These are phyloP conservation scores for Quercus berberidifolia DNA, from an alignment of 306 rosid species.

Conservation along the genomic window DNA sequence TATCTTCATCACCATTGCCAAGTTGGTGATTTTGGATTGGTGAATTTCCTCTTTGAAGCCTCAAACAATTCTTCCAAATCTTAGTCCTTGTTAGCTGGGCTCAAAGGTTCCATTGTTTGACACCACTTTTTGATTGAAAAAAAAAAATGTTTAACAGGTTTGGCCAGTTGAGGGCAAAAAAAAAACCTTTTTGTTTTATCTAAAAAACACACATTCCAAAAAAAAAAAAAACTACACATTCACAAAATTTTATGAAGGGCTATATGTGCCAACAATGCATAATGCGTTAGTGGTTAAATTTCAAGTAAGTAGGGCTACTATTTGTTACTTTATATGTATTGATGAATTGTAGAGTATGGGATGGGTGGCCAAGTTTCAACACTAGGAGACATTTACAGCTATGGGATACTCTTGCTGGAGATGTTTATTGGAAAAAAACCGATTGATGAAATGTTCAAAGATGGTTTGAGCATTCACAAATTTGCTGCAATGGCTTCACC, in stretches of 20 bases:
- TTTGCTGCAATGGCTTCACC: slow-evolving; percentile 21
- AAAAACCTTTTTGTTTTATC: neutral
- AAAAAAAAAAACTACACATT: too few species aligned
- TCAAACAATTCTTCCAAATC: neutral
- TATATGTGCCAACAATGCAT: too few species aligned
- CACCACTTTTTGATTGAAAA: too few species aligned
- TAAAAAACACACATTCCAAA: neutral
- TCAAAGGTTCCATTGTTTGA: slow-evolving; percentile 29
- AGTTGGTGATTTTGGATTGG: slow-evolving; percentile 30
- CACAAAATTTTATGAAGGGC: neutral
- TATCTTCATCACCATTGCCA: neutral
- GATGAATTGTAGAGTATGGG: slow-evolving; percentile 30
- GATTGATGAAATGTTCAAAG: slow-evolving; percentile 31
- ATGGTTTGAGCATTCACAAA: slow-evolving; percentile 25
- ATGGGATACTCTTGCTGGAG: slow-evolving; percentile 29
- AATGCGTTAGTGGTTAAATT: neutral
- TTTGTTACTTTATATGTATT: neutral
- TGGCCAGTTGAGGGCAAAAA: too few species aligned
- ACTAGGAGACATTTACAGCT: slow-evolving; percentile 33
- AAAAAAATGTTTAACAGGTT: too few species aligned
- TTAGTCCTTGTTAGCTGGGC: neutral
- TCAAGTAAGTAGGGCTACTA: accelerated
- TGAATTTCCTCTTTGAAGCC: slow-evolving; percentile 23
- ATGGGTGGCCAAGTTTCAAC: slow-evolving; percentile 23
- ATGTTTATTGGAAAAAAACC: slow-evolving; percentile 41